These are phyloP conservation scores for Cutaneotrichosporon dermatis DNA, from an alignment of 1,284 basidiomycete species.

Conservation along the genomic window DNA sequence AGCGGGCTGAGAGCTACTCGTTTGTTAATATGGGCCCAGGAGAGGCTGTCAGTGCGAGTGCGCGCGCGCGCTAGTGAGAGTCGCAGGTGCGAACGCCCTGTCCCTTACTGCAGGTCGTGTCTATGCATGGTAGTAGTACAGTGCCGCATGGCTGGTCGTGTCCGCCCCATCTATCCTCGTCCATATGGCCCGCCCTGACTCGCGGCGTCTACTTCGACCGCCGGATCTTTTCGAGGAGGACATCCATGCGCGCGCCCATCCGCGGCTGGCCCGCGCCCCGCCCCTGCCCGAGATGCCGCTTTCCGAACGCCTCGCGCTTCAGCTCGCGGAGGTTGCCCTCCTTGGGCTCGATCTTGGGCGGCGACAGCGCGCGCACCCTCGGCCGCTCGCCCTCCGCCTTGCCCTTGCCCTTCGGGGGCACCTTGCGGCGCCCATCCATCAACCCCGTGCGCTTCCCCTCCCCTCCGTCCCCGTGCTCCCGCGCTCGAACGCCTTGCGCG, in stretches of 20 bases:
- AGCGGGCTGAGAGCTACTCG: constrained; percentile 16
- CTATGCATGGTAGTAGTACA: not conserved
- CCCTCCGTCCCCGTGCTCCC: not conserved
- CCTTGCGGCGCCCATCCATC: not conserved
- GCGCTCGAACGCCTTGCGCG: not conserved
- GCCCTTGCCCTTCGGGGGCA: not conserved
- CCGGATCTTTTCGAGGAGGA: constrained; percentile 49
- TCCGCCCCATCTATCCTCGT: no score
- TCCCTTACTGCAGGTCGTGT: not conserved
- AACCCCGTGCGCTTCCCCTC: not conserved
- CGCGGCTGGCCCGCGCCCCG: constrained; percentile 46
- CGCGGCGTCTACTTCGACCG: constrained; percentile 24
- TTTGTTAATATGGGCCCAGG: constrained; percentile 12
- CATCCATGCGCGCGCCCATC: constrained; percentile 49
- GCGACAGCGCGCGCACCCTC: constrained; percentile 12
- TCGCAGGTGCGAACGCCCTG: no score
- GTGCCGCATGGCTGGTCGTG: no score
- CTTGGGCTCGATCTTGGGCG: not conserved
- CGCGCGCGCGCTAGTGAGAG: not conserved
- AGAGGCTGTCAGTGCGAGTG: constrained; percentile 12
- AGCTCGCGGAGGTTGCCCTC: constrained; percentile 21
- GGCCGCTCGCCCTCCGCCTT: constrained; percentile 4
- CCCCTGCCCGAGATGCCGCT: constrained; percentile 13
- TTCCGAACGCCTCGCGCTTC: constrained; percentile 42
- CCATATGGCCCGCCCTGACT: no score